Percentiles rank a stretch among this genome's conserved stretches.
Evolutionary conservation across 1,284 basidiomycete genomes (phyloP).

Genomic region (Lignosus rhinocerotis): DNA sequence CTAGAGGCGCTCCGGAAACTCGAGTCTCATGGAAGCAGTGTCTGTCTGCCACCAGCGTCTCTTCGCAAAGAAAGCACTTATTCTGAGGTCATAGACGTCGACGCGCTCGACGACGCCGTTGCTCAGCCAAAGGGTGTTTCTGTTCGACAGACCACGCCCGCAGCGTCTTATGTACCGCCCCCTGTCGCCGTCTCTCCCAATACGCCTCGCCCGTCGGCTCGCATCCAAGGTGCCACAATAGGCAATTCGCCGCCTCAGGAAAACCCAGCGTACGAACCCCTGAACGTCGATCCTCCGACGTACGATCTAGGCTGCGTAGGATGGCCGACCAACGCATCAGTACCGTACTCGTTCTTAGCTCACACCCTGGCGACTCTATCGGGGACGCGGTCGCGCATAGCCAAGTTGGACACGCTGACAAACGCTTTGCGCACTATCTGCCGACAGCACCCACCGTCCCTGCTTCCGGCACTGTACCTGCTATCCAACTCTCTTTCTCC

Average conservation of each 20-base stretch:
- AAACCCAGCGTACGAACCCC: conserved; percentile 30
- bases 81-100: conserved; percentile 35
- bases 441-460: conserved; percentile 65
- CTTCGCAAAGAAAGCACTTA: conserved; percentile 6
- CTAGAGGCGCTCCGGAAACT: conserved; percentile 25
- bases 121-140: background rate
- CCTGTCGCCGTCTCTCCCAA: background rate
- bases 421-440: conserved; percentile 78
- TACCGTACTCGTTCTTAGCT: conserved; percentile 84
- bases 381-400: conserved; percentile 79
- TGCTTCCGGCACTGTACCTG: conserved; percentile 86
- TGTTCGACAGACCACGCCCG: background rate
- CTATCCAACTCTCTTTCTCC: conserved; percentile 87
- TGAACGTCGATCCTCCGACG: conserved; percentile 47
- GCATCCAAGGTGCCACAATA: conserved; percentile 8
- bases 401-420: conserved; percentile 79
- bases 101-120: conserved; percentile 27
- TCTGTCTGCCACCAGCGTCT: conserved; percentile 5
- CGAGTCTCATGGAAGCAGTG: conserved; percentile 14
- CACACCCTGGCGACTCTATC: conserved; percentile 75
- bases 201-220: conserved; percentile 5
- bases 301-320: conserved; percentile 40
- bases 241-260: conserved; percentile 11
- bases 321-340: conserved; percentile 42
- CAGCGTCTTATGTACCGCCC: background rate